Base-by-base conservation (phyloP, 2,329 filamentous ascomycete species). In the Coniochaeta sp. region DNA sequence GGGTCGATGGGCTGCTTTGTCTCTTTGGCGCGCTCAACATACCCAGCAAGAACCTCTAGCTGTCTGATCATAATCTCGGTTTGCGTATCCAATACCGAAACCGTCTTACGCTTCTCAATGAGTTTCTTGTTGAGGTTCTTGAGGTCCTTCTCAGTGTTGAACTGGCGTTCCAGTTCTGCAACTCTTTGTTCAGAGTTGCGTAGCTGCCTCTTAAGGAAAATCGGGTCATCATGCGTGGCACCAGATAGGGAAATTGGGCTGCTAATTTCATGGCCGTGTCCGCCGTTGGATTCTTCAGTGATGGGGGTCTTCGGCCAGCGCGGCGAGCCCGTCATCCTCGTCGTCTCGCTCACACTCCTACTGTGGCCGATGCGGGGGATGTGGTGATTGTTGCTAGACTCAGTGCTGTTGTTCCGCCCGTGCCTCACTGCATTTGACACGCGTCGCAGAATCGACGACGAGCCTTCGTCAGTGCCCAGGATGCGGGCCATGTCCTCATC, bases 401-500 rank as follows among this genome's bases (percentile, higher is more conserved):
- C 85, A 63, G 90, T 85, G 72, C 93, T 97, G 72, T 87, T 90
- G 71, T 90, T 96, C 64, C 95, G 88, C 59, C 92, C 92, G 73
- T 98, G 95, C 64, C 92, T 90, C 61, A 97, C 92, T 58, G 91
- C 93, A 71, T 96, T 96, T 8, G 95, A 98, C 44, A 97, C 90
- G 58, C 91, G 87, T 61, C 91, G 89, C 63, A 98, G 79, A 62
- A 97, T 89, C 1, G 90, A 93, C 28, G 90, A 88, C 34, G 86
- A 88, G 50, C 82, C 80, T 70, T 92, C 90, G 62, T 93, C 91
- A 22, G 85, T 87, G 44, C 87, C 89, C 62, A 96, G 80, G 61
- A 97, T 93, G 61, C 93, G 88, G 59, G 90, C 89, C 85, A 97
- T 91, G 70, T 98, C 95, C 73, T 97, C 93, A 65, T 98, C 93